Evolutionary conservation across 1,284 basidiomycete genomes (phyloP), one percentile per base, ranked within the genome.

Genomic region (Afroboletus lepidellus): DNA sequence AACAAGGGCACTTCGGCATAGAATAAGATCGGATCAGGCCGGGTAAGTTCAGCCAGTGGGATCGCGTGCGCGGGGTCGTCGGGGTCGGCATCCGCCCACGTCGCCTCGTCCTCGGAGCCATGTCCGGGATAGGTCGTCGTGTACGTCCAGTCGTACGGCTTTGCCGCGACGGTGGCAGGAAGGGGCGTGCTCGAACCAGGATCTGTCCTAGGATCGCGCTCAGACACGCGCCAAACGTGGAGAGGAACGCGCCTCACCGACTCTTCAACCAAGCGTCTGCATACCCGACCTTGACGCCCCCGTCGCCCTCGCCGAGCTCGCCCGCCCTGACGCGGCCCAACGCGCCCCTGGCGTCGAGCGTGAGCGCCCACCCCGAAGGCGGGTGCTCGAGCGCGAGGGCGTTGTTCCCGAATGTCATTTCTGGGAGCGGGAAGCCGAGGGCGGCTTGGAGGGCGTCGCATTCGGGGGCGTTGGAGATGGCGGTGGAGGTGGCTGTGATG

Each of bases 131-230:
- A 96, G 1, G 81, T 85, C 3, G 92, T 92, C 0, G 94, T 97
- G 69, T 97, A 99, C 6, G 97, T 99, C 97, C 97, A 99, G 67
- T 99, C 97, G 71, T 93, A 98, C 2, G 88, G 88, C 61, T 94
- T 94, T 3, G 91, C 87, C 0, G 81, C 74, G 34, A 87, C 82
- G 5, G 87, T 89, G 60, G 78, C 69, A 3, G 90, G 87, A 71
- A 94, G 81, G 0, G 87, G 84, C 3, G 84, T 71, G 42, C 75
- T 73, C 8, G 88, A 80, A 34, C 77, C 74, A 16, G 87, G 79
- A 53, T 80, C 81, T 59, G 83, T 87, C 54, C 64, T 70, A 54
- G 42, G 25, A 18, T 29, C 30, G 49, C 53, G 41, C 54, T 69
- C 52, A 69, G 55, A 55, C 47, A 41, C 38, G 27, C 18, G 23